Conservation (phyloP, 2,329 filamentous ascomycete species). For the Aschersonia sp. region DNA sequence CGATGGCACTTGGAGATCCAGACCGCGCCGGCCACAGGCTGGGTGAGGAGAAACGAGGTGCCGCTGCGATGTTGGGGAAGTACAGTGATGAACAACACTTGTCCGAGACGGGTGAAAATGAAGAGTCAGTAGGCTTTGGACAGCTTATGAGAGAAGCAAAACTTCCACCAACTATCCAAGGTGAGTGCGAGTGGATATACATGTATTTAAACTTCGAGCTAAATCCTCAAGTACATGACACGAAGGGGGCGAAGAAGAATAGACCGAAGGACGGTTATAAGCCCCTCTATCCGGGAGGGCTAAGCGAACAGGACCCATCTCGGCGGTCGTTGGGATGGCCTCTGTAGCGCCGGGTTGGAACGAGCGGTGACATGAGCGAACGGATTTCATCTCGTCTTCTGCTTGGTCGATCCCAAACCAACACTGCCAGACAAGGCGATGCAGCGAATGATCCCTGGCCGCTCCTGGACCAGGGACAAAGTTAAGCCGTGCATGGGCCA, state of each 20-base stretch:
- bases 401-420: neutral
- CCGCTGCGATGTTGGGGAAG: too few species aligned
- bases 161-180: neutral
- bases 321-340: conserved; percentile 7
- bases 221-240: conserved; percentile 1
- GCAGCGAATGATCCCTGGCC: conserved; percentile 6
- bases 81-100: too few species aligned
- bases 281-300: conserved; percentile 2
- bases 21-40: too few species aligned
- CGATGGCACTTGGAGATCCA: too few species aligned
- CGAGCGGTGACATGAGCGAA: conserved; percentile 19
- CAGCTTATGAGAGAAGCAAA: conserved; percentile 1
- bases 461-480: conserved; percentile 7
- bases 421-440: conserved; percentile 4
- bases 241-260: neutral
- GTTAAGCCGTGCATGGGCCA: conserved; percentile 8
- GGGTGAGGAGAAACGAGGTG: too few species aligned
- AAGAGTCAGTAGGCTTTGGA: too few species aligned
- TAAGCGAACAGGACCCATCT: conserved; percentile 5
- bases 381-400: conserved; percentile 6
- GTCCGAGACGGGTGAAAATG: too few species aligned
- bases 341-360: conserved; percentile 16
- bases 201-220: conserved; percentile 14
- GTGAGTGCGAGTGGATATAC: conserved; percentile 17
- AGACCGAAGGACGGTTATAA: neutral